Percentiles rank a stretch among this genome's conserved stretches.
Evolutionary conservation across 768 basidiomycete species (phyloP).

Genomic region (Phylloporus scabripes): DNA sequence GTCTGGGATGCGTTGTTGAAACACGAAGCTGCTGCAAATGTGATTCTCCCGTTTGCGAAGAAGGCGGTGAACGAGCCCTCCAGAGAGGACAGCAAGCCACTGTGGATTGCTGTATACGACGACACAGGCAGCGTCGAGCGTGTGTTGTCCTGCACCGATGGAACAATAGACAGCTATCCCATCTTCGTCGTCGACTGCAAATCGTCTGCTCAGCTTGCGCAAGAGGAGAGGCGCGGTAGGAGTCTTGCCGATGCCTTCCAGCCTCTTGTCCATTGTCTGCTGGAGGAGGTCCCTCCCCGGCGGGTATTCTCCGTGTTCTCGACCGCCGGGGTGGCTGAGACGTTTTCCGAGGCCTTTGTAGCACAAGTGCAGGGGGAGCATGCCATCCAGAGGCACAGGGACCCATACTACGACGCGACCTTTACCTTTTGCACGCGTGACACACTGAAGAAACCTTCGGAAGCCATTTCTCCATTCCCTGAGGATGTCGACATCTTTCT

Average conservation of each 20-base stretch:
- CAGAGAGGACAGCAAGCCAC: neutral
- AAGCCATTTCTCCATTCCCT: neutral
- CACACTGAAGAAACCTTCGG: slow-evolving; percentile 29
- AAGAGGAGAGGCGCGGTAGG: slow-evolving; percentile 8
- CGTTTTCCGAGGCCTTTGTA: slow-evolving; percentile 44
- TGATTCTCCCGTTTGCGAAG: slow-evolving; percentile 36
- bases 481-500: slow-evolving; percentile 23
- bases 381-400: slow-evolving; percentile 23
- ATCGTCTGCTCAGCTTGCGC: slow-evolving; percentile 8
- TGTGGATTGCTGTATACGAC: slow-evolving; percentile 32
- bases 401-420: slow-evolving; percentile 59
- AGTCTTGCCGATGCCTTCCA: slow-evolving; percentile 3
- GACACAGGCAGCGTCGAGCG: slow-evolving; percentile 25
- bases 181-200: slow-evolving; percentile 33
- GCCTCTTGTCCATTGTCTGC: slow-evolving; percentile 10
- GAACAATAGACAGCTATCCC: slow-evolving; percentile 54
- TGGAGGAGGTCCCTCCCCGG: slow-evolving; percentile 9
- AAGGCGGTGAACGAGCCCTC: slow-evolving; percentile 19
- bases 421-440: slow-evolving; percentile 49
- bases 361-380: slow-evolving; percentile 23
- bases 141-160: slow-evolving; percentile 53
- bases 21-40: slow-evolving; percentile 34
- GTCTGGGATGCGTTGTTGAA: slow-evolving; percentile 29
- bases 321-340: slow-evolving; percentile 38
- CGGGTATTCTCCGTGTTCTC: slow-evolving; percentile 60